phyloP scores from a whole-genome alignment of 768 basidiomycete genomes.

The Xerocomellus dryophilus region DNA sequence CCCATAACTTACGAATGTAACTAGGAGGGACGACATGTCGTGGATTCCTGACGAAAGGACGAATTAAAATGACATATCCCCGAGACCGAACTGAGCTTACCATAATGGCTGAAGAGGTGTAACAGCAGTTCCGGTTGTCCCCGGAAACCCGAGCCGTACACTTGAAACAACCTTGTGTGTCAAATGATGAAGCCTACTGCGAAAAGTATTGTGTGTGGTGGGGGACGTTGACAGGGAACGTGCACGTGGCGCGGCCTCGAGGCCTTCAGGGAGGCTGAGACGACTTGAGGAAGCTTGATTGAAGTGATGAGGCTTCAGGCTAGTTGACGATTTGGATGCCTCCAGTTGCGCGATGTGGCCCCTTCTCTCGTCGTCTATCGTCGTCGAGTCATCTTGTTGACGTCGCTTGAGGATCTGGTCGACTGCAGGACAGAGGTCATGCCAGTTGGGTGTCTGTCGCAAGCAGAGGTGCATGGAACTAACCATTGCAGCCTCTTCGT shows the following conservation, averaged over 20 bases:
- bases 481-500: conserved; percentile 1
- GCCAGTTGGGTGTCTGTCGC: not conserved
- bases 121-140: too few relatives aligned
- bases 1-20: not conserved
- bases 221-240: too few relatives aligned
- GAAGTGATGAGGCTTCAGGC: not conserved
- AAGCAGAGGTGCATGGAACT: not conserved
- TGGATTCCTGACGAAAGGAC: too few relatives aligned
- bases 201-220: not conserved
- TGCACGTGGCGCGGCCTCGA: not conserved
- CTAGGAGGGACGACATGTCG: too few relatives aligned
- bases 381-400: not conserved
- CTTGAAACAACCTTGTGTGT: not conserved
- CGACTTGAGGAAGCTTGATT: not conserved
- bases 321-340: not conserved
- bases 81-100: too few relatives aligned
- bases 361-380: too few relatives aligned
- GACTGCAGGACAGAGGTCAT: not conserved
- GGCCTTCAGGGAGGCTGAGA: not conserved
- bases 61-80: too few relatives aligned
- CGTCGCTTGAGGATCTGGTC: not conserved
- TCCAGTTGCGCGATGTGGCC: not conserved
- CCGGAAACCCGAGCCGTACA: too few relatives aligned
- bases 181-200: too few relatives aligned
- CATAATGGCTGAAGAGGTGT: too few relatives aligned